Percentiles rank a stretch among this genome's conserved stretches.
Evolutionary conservation across 768 basidiomycete species (phyloP).

Genomic region (Rhizopogon vesiculosus): DNA sequence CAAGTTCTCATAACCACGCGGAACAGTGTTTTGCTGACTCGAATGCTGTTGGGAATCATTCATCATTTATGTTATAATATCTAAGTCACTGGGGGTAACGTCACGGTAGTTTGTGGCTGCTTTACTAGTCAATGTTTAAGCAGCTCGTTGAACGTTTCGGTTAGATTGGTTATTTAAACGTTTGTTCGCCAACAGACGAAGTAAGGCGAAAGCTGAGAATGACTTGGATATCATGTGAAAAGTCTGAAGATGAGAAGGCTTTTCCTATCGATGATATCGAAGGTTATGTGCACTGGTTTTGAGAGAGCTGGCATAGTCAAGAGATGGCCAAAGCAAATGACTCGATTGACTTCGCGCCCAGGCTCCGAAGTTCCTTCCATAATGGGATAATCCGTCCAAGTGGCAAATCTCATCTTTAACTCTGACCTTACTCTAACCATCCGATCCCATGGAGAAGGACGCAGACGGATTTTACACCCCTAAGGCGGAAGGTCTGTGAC

Average conservation of each 20-base stretch:
- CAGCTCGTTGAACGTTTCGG: constrained; percentile 4
- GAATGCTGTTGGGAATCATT: no score
- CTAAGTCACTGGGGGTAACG: no score
- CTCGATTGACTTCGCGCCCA: no score
- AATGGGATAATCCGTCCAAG: background rate
- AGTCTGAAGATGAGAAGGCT: background rate
- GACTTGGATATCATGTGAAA: background rate
- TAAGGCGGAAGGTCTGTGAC: constrained; percentile 35
- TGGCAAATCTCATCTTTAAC: background rate
- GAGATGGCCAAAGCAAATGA: no score
- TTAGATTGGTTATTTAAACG: no score
- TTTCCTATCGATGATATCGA: background rate
- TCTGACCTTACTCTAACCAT: constrained; percentile 1
- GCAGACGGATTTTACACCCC: constrained; percentile 77
- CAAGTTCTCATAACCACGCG: no score
- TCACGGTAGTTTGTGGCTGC: no score
- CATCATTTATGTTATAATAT: no score
- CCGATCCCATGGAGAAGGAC: constrained; percentile 58
- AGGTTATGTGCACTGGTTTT: no score
- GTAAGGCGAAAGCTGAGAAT: background rate
- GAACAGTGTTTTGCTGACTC: no score
- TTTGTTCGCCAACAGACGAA: no score
- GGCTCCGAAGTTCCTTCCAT: background rate
- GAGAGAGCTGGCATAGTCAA: no score
- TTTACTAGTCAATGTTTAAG: background rate